Percentiles rank a stretch among this genome's conserved stretches.
Evolutionary conservation across 768 basidiomycete species (phyloP).

Genomic region (Rhizopogon salebrosus): DNA sequence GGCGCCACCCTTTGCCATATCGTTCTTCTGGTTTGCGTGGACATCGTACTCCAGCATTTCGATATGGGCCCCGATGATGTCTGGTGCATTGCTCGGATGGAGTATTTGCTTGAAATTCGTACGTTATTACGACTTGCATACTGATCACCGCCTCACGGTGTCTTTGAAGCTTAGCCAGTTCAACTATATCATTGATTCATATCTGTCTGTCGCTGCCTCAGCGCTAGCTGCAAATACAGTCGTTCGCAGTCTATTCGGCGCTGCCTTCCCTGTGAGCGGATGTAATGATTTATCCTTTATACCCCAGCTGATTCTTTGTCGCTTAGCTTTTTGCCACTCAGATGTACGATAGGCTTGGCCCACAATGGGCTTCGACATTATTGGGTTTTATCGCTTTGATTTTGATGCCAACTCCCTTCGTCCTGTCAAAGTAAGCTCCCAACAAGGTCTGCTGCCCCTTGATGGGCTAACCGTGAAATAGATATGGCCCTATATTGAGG

Average conservation of each 20-base stretch:
- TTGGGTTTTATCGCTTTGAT: constrained; percentile 46
- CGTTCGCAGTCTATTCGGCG: constrained; percentile 48
- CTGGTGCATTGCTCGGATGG: constrained; percentile 48
- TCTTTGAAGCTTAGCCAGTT: constrained; percentile 40
- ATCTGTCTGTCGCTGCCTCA: constrained; percentile 49
- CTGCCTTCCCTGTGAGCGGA: constrained; percentile 35
- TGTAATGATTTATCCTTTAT: background rate
- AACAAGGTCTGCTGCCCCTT: background rate
- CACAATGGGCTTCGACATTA: constrained; percentile 56
- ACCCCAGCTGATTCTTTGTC: constrained; percentile 1
- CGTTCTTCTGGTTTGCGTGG: constrained; percentile 70
- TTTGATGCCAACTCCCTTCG: constrained; percentile 50
- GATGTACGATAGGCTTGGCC: constrained; percentile 46
- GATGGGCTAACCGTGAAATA: background rate
- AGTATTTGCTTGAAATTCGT: constrained; percentile 52
- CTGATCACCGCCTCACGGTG: constrained; percentile 2
- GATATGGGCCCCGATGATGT: constrained; percentile 48
- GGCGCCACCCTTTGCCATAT: constrained; percentile 44
- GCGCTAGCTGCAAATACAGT: constrained; percentile 53
- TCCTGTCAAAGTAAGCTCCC: constrained; percentile 26
- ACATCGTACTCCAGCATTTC: constrained; percentile 49
- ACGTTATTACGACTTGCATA: constrained; percentile 16
- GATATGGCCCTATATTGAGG: constrained; percentile 39
- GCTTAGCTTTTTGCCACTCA: constrained; percentile 44
- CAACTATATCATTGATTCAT: constrained; percentile 62